Percentiles rank a stretch among this genome's conserved stretches.
These are phyloP conservation scores for Mytilinidion resinicola DNA, from an alignment of 495 filamentous ascomycete genomes.

Conservation along the genomic window DNA sequence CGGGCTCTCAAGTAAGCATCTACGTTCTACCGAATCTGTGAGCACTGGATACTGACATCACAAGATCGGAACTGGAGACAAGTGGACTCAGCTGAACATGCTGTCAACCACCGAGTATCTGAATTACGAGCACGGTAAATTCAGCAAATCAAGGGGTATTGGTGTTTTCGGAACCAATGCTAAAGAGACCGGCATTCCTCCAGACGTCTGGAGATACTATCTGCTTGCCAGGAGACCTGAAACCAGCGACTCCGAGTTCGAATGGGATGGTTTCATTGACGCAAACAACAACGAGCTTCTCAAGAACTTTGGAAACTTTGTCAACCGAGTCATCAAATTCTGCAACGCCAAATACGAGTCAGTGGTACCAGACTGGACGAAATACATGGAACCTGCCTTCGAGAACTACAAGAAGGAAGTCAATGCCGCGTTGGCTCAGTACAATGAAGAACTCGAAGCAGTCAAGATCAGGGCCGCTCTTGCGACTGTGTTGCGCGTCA, in stretches of 20 bases:
- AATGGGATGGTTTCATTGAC: constrained; percentile 75
- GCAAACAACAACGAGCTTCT: constrained; percentile 80
- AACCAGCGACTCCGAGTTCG: constrained; percentile 78
- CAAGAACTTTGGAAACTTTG: constrained; percentile 84
- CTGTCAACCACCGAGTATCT: constrained; percentile 88
- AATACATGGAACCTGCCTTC: constrained; percentile 38
- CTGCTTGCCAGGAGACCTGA: constrained; percentile 81
- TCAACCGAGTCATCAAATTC: constrained; percentile 90
- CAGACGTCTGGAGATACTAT: constrained; percentile 90
- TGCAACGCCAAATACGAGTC: constrained; percentile 62
- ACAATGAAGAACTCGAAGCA: constrained; percentile 64
- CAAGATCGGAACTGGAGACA: constrained; percentile 71
- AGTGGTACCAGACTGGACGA: constrained; percentile 60
- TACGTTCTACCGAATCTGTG: too few species aligned
- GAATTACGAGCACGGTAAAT: constrained; percentile 91
- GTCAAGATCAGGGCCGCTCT: constrained; percentile 73
- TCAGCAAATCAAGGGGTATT: constrained; percentile 82
- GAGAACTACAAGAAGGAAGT: constrained; percentile 56
- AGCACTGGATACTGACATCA: too few species aligned
- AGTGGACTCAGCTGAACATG: constrained; percentile 84
- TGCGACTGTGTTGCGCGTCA: constrained; percentile 61
- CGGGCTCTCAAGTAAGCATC: constrained; percentile 71
- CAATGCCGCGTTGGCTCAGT: constrained; percentile 58
- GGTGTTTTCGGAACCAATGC: constrained; percentile 88
- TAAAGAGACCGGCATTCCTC: constrained; percentile 74